Conservation (phyloP, 148 eudicot genomes). For the Vaccinium macrocarpon region DNA sequence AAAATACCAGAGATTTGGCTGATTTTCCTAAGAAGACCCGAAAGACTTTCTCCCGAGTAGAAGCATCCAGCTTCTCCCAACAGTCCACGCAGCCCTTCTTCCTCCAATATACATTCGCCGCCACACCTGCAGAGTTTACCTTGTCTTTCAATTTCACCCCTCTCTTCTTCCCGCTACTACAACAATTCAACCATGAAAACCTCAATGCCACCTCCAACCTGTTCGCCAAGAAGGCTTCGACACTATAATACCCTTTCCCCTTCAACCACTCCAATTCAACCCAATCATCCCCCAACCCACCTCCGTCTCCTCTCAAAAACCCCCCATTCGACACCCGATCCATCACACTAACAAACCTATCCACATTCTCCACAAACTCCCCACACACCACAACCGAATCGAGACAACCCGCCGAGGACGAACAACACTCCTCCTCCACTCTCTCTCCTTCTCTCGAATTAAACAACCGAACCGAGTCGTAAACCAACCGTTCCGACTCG, state of each 20-base stretch:
- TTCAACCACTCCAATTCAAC: conserved; percentile 85
- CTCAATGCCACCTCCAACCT: conserved; percentile 82
- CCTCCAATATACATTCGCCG: conserved; percentile 87
- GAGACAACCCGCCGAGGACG: conserved; percentile 21
- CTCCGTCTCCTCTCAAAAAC: conserved; percentile 67
- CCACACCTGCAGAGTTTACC: conserved; percentile 49
- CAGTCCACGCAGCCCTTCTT: conserved; percentile 93
- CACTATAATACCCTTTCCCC: conserved; percentile 73
- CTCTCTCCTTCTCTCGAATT: conserved; percentile 56
- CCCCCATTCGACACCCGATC: conserved; percentile 55
- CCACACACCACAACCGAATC: conserved; percentile 66
- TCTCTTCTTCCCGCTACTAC: conserved; percentile 67
- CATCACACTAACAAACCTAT: conserved; percentile 53
- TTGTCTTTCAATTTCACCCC: conserved; percentile 83
- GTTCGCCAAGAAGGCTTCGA: conserved; percentile 77
- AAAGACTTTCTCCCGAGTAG: conserved; percentile 42
- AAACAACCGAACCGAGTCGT: conserved; percentile 45
- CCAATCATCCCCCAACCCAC: conserved; percentile 64
- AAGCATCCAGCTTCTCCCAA: conserved; percentile 72
- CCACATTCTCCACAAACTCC: conserved; percentile 47
- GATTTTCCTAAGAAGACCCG: conserved; percentile 43
- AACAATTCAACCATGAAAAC: conserved; percentile 71
- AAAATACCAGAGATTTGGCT: conserved; percentile 67
- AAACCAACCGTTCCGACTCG: conserved; percentile 34
- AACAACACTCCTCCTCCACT: conserved; percentile 2